Percentiles rank a stretch among this genome's conserved stretches.
phyloP scores from a whole-genome alignment of 768 basidiomycete genomes.

The Ramaria rubella region DNA sequence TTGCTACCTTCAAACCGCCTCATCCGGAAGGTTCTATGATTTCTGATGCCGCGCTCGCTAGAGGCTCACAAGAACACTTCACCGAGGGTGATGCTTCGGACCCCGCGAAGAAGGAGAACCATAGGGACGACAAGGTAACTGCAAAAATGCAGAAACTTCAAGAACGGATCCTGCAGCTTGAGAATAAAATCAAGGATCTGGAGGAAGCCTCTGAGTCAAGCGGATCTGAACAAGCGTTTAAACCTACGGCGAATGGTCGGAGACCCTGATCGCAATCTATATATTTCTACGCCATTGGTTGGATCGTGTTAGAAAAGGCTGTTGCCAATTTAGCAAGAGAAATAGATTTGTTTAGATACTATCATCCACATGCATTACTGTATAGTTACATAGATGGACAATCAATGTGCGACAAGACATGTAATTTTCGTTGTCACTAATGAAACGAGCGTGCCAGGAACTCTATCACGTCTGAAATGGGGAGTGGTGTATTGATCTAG shows the following conservation, averaged over 20 bases:
- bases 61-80: conserved; percentile 9
- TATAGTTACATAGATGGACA: neutral
- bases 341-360: neutral
- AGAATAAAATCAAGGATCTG: conserved; percentile 9
- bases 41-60: conserved; percentile 34
- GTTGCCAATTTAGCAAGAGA: too few species aligned
- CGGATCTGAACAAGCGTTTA: neutral
- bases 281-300: neutral
- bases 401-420: neutral
- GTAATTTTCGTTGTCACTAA: neutral
- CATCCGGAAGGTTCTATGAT: conserved; percentile 75
- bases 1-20: conserved; percentile 56
- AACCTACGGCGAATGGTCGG: neutral
- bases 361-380: neutral
- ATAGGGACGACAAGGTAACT: neutral
- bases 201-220: conserved; percentile 4
- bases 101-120: conserved; percentile 5
- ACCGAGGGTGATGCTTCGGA: conserved; percentile 9
- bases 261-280: neutral
- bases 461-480: neutral
- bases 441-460: neutral
- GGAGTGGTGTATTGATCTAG: neutral
- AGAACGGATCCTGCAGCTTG: conserved; percentile 10
- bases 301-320: too few species aligned
- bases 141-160: conserved; percentile 7